Conservation (phyloP, 495 filamentous ascomycete genomes). For the Aspergillus campestris region DNA sequence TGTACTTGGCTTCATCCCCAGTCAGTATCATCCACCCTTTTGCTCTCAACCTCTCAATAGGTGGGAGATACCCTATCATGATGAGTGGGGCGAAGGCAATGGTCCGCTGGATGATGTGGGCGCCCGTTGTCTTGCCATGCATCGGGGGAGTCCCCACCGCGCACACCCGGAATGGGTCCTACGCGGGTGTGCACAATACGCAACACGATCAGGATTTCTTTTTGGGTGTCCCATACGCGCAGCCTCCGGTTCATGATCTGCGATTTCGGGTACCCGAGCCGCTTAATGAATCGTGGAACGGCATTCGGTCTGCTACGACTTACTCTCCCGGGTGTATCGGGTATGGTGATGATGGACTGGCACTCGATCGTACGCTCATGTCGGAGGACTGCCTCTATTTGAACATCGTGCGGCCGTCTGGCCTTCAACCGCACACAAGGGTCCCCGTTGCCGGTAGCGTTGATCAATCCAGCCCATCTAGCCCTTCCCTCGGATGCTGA, state of each 20-base stretch:
- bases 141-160: too few relatives aligned
- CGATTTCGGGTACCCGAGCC: conserved; percentile 11
- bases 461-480: too few relatives aligned
- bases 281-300: conserved; percentile 14
- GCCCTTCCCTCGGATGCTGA: too few relatives aligned
- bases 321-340: conserved; percentile 34
- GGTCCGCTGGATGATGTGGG: too few relatives aligned
- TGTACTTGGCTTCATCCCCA: too few relatives aligned
- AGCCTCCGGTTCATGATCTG: conserved; percentile 24
- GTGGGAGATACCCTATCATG: too few relatives aligned
- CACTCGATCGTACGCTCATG: neutral
- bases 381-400: conserved; percentile 41
- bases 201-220: conserved; percentile 39
- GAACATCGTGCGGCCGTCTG: conserved; percentile 35
- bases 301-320: conserved; percentile 18
- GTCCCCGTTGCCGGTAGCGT: conserved; percentile 21
- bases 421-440: conserved; percentile 4
- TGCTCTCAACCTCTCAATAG: too few relatives aligned
- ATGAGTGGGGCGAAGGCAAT: too few relatives aligned
- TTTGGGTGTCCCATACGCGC: conserved; percentile 40
- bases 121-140: too few relatives aligned
- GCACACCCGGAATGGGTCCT: conserved; percentile 30
- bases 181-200: conserved; percentile 24
- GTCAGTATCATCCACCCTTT: too few relatives aligned
- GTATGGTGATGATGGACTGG: conserved; percentile 16